Evolutionary conservation across 2,329 filamentous ascomycete species (phyloP), one percentile per base, ranked within the genome.

Genomic region (Fusarium euwallaceae): DNA sequence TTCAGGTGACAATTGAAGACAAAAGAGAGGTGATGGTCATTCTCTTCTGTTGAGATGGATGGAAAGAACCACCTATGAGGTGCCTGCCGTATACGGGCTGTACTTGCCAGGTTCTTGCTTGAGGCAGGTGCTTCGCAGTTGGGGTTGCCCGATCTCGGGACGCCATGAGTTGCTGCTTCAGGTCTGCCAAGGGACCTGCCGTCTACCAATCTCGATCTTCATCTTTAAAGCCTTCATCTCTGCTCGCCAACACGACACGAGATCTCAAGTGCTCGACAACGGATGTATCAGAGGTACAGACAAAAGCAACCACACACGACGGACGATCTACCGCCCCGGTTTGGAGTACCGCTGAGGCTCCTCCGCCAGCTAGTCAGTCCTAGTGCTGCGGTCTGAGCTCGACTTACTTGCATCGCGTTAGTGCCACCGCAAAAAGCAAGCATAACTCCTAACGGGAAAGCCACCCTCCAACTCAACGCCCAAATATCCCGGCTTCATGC

Each of bases 371-470:
- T 73, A 74, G 69, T 53, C 41, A 74, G 69, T 53, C 41, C 41
- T 45, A 45, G 41, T 45, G 72, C 36, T 59, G 62, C 41, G 61
- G 68, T 66, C 41, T 71, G 63, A 56, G 67, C 67, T 66, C 43
- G 27, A 69, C 62, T 78, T 71, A 72, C 67, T 76, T 77, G 67
- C 70, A 74, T 78, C 65, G 70, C 67, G 74, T 75, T 69, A 76
- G 75, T 64, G 68, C 66, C 75, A 77, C 76, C 75, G 70, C 64
- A 78, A 76, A 77, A 78, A 78, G 68, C 67, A 78, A 76, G 60
- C 69, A 76, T 55, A 64, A 51, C 67, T 70, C 59, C 67, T 32
- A 72, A 72, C 56, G 48, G 45, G 37, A 69, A 55, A 66, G 68
- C 70, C 66, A 67, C 62, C 55, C 66, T 55, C 64, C 64, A 61